Evolutionary conservation across 2,329 filamentous ascomycete genomes (phyloP), one percentile per base, ranked within the genome.

Genomic region (Tolypocladium capitatum): DNA sequence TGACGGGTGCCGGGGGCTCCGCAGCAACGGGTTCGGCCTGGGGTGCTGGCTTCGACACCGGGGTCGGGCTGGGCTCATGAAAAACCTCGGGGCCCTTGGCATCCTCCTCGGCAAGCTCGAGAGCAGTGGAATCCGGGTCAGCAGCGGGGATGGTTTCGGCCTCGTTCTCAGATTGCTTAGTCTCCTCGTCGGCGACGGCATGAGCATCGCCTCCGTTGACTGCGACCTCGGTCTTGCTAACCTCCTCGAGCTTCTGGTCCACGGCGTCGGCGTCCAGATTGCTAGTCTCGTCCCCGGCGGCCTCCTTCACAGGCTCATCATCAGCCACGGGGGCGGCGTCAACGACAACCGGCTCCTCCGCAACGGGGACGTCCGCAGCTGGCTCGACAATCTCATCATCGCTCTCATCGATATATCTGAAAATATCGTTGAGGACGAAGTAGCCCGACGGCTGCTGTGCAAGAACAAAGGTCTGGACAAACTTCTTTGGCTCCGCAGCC

Each of bases 351-450:
- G 58, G 53, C 34, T 56, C 52, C 43, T 60, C 56, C 13, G 54
- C 54, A 18, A 48, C 54, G 33, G 55, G 52, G 21, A 53, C 51
- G 49, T 68, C 65, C 45, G 63, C 62, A 47, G 61, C 63, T 18
- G 63, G 48, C 53, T 66, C 62, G 35, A 59, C 61, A 43, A 53
- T 50, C 52, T 83, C 81, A 50, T 86, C 86, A 51, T 96, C 89
- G 38, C 76, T 76, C 52, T 92, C 87, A 54, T 84, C 81, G 55
- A 98, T 82, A 69, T 94, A 97, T 58, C 92, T 80, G 73, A 97
- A 88, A 64, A 98, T 95, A 63, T 98, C 92, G 68, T 98, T 98
- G 58, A 98, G 79, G 32, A 98, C 91, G 59, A 94, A 98, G 74
- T 97, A 98, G 54, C 92, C 92, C 49, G 91, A 94, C 45, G 88